These are phyloP conservation scores for Syncephalis plumigaleata DNA, from an alignment of 371 early-diverging fungal genomes.

Conservation along the genomic window DNA sequence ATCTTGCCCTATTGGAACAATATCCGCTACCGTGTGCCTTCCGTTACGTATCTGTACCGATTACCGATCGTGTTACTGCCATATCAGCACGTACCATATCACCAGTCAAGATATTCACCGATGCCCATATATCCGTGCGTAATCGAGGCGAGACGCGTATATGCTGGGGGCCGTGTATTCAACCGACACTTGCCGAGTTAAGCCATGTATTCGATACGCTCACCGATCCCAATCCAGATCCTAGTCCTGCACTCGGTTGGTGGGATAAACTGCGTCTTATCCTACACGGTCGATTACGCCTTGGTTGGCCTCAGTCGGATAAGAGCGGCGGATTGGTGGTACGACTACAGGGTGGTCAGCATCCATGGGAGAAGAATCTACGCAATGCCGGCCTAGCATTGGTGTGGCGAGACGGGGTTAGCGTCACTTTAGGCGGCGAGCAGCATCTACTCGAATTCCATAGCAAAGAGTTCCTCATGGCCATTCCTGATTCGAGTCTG, in stretches of 20 bases:
- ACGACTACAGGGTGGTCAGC: slow-evolving; percentile 21
- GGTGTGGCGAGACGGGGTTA: slow-evolving; percentile 21
- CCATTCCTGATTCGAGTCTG: slow-evolving; percentile 20
- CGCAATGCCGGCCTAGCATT: slow-evolving; percentile 23
- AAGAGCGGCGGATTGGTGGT: slow-evolving; percentile 29
- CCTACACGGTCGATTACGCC: slow-evolving; percentile 24
- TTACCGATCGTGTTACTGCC: too few relatives aligned
- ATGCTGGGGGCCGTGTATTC: slow-evolving; percentile 35
- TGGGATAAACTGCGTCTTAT: slow-evolving; percentile 63
- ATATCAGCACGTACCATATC: too few relatives aligned
- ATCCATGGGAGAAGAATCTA: slow-evolving; percentile 24
- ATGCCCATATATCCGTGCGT: too few relatives aligned
- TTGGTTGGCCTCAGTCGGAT: too few relatives aligned
- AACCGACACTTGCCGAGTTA: slow-evolving; percentile 45
- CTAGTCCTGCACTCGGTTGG: slow-evolving; percentile 45
- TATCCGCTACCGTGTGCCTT: too few relatives aligned
- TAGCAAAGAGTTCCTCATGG: slow-evolving; percentile 23
- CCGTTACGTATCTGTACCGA: too few relatives aligned
- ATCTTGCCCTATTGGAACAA: too few relatives aligned
- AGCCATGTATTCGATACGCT: slow-evolving; percentile 36
- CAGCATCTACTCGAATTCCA: slow-evolving; percentile 18
- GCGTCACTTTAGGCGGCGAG: slow-evolving; percentile 19
- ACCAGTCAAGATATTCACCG: too few relatives aligned
- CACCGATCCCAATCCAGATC: slow-evolving; percentile 44
- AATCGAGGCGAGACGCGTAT: too few relatives aligned